Evolutionary conservation across 1,284 basidiomycete species (phyloP).

Genomic region (Puccinia triticina): DNA sequence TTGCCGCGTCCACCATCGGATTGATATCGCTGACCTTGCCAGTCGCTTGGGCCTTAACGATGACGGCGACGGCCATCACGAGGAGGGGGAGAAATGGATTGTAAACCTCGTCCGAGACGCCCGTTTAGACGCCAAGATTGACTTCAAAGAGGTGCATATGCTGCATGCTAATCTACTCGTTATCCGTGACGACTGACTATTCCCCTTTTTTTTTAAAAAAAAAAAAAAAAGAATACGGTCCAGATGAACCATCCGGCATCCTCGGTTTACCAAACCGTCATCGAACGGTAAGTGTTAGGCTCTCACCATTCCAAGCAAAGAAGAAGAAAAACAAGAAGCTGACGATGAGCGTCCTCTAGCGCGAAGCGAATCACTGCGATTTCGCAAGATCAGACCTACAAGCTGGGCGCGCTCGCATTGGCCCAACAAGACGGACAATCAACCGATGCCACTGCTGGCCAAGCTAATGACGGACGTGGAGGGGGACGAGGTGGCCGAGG

Average conservation of each 20-base stretch:
- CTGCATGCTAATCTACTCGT: background rate
- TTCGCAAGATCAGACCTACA: slow-evolving; percentile 47
- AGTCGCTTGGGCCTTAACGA: slow-evolving; percentile 82
- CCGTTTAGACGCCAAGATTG: slow-evolving; percentile 95
- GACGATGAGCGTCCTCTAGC: background rate
- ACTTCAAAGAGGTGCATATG: slow-evolving; percentile 72
- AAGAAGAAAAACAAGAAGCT: background rate
- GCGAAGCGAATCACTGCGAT: slow-evolving; percentile 48
- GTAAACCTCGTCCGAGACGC: slow-evolving; percentile 97
- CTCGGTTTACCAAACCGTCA: slow-evolving; percentile 90
- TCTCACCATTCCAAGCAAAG: slow-evolving; percentile 73
- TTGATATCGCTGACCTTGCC: slow-evolving; percentile 94
- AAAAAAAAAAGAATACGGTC: slow-evolving; percentile 89
- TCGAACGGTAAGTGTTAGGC: slow-evolving; percentile 92
- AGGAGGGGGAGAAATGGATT: slow-evolving; percentile 99
- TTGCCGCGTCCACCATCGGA: slow-evolving; percentile 93
- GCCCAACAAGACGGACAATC: slow-evolving; percentile 41
- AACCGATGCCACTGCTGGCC: background rate
- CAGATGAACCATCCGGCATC: slow-evolving; percentile 87
- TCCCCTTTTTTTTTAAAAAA: too few species aligned
- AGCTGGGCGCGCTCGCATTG: slow-evolving; percentile 30
- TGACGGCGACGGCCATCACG: slow-evolving; percentile 61
- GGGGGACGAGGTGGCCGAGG: slow-evolving; percentile 31
- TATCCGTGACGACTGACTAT: slow-evolving; percentile 10
- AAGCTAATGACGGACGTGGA: background rate